A percentile compares a stretch with the other conserved stretches of the same genome.
phyloP scores from a whole-genome alignment of 2,329 filamentous ascomycete genomes.

The Phialophora verrucosa region DNA sequence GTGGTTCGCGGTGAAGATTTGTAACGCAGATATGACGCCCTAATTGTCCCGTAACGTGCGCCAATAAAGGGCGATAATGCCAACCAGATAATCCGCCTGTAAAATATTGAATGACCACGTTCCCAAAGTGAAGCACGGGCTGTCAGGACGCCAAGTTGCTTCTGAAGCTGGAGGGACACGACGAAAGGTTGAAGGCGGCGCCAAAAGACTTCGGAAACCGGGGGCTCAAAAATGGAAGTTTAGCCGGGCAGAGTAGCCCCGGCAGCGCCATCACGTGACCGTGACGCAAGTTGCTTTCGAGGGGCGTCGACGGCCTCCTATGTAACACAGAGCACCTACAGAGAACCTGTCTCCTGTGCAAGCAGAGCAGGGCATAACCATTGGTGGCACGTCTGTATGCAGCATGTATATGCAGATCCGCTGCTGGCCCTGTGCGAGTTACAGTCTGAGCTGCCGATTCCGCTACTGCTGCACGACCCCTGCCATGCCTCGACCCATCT shows the following conservation, averaged over 20 bases:
- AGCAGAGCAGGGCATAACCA: not conserved
- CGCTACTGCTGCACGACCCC: conserved; percentile 8
- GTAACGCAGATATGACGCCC: not conserved
- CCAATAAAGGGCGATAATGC: not conserved
- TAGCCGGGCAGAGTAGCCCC: conserved; percentile 8
- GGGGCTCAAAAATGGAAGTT: conserved; percentile 18
- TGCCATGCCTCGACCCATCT: conserved; percentile 40
- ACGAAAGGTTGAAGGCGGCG: not conserved
- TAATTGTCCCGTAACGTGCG: not conserved
- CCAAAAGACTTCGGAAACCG: not conserved
- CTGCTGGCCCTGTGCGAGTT: not conserved
- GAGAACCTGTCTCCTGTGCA: not conserved
- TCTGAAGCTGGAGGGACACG: not conserved
- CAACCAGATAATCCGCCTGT: not conserved
- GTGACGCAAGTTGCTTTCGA: too few relatives aligned
- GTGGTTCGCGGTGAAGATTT: conserved; percentile 2
- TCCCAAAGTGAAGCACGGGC: not conserved
- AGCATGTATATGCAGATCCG: not conserved
- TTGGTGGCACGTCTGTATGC: not conserved
- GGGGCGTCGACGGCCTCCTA: not conserved
- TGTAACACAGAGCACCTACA: not conserved
- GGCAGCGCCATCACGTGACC: not conserved
- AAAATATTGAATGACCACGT: not conserved
- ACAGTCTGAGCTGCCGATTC: not conserved
- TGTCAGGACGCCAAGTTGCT: not conserved